A percentile compares a stretch with the other conserved stretches of the same genome.
These are phyloP conservation scores for Trametes sp. DNA, from an alignment of 1,284 basidiomycete species.

Conservation along the genomic window DNA sequence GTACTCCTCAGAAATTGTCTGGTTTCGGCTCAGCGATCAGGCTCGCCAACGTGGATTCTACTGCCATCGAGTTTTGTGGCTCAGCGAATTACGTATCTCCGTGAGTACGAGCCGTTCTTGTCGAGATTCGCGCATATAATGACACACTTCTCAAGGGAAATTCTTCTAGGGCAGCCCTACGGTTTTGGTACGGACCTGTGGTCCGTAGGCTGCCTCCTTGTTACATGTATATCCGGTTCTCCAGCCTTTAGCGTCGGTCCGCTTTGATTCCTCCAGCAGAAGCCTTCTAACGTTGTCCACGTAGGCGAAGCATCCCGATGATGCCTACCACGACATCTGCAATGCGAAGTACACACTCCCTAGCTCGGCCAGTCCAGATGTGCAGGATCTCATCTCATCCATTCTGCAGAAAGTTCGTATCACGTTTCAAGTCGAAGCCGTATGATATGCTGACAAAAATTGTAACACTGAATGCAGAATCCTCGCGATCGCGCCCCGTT, in stretches of 20 bases:
- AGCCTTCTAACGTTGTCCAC: constrained; percentile 21
- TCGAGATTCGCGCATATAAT: constrained; percentile 1
- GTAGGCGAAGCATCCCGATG: constrained; percentile 22
- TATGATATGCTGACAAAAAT: not conserved
- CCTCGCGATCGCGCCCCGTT: constrained; percentile 34
- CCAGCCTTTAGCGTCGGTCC: constrained; percentile 34
- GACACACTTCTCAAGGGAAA: constrained; percentile 33
- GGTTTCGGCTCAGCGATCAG: constrained; percentile 36
- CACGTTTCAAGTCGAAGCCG: too few species aligned
- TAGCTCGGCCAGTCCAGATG: constrained; percentile 21
- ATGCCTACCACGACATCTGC: constrained; percentile 34
- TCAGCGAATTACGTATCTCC: constrained; percentile 37
- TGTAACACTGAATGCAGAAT: constrained; percentile 9
- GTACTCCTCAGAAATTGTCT: constrained; percentile 37
- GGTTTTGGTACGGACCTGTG: constrained; percentile 39
- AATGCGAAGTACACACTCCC: constrained; percentile 24
- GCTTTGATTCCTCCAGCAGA: constrained; percentile 21
- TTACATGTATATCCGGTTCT: constrained; percentile 35
- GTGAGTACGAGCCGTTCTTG: constrained; percentile 26
- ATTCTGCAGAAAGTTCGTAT: constrained; percentile 34
- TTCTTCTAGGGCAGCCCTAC: constrained; percentile 32
- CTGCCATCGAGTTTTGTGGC: constrained; percentile 27
- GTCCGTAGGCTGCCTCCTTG: constrained; percentile 39
- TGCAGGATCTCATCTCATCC: constrained; percentile 30
- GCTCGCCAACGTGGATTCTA: constrained; percentile 25